Evolutionary conservation across 2,329 filamentous ascomycete species (phyloP), one percentile per base, ranked within the genome.

Genomic region (Westerdykella aurantiaca): DNA sequence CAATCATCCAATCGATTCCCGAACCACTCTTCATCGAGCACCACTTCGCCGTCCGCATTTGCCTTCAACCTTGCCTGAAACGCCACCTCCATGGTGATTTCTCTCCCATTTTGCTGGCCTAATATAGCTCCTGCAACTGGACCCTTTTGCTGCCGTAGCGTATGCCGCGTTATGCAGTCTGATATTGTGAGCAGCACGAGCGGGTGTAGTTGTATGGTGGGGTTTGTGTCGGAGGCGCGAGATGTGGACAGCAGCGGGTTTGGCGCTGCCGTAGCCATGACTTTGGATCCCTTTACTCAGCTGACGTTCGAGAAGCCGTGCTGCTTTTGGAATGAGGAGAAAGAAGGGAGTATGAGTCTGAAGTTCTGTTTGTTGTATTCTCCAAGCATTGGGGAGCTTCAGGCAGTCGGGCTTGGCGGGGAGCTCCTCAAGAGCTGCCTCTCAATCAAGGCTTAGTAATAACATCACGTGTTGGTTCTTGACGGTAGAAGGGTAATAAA

Each of bases 131-230:
- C 93, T 3, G 91, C 79, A 14, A 96, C 78, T 13, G 89, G 88
- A 0, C 86, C 86, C 14, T 74, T 67, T 57, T 89, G 83, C 41
- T 81, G 74, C 46, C 93, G 82, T 44, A 95, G 77, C 1, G 84
- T 87, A 68, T 95, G 90, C 47, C 93, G 82, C 46, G 91, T 95
- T 66, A 97, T 89, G 67, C 95, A 94, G 69, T 98, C 93, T 56
- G 91, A 95, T 59, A 98, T 93, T 52, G 86, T 94, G 70, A 98
- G 86, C 53, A 97, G 85, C 41, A 95, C 90, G 39, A 98, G 83
- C 21, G 93, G 93, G 61, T 98, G 93, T 14, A 98, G 81, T 56
- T 89, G 82, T 44, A 89, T 81, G 52, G 88, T 84, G 37, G 94
- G 80, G 40, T 82, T 81, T 16, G 83, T 84, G 67, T 93, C 87